These are phyloP conservation scores for Rhodamnia argentea DNA, from an alignment of 345 rosid genomes.

Conservation along the genomic window DNA sequence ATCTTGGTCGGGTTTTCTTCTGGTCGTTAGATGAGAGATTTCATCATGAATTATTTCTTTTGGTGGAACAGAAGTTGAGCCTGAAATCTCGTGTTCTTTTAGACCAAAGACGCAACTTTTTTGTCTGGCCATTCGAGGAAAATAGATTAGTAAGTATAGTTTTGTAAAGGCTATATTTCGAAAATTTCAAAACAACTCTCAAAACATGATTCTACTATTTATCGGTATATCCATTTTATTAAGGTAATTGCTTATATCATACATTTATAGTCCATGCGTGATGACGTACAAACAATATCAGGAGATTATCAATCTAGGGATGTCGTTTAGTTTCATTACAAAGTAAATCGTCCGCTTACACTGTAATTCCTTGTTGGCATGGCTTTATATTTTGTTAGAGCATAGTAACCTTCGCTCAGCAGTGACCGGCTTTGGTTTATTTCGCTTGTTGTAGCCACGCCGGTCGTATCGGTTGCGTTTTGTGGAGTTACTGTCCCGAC, in stretches of 20 bases:
- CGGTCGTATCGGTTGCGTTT: too few species aligned
- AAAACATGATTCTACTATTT: neutral
- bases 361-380: neutral
- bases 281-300: neutral
- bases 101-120: neutral
- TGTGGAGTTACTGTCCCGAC: too few species aligned
- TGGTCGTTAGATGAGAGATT: neutral
- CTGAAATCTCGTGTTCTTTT: neutral
- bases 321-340: neutral
- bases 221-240: too few species aligned
- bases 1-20: neutral
- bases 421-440: too few species aligned
- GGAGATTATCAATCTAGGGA: accelerated
- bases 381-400: neutral
- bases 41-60: neutral
- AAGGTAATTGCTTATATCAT: neutral
- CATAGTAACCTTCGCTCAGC: too few species aligned
- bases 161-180: neutral
- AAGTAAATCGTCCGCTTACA: neutral
- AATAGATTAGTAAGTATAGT: neutral
- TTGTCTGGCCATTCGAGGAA: neutral
- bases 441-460: too few species aligned
- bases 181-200: neutral
- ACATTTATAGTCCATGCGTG: neutral
- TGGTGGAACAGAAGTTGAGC: neutral